Evolutionary conservation across 768 basidiomycete species (phyloP).

Genomic region (Hericium alpestre): DNA sequence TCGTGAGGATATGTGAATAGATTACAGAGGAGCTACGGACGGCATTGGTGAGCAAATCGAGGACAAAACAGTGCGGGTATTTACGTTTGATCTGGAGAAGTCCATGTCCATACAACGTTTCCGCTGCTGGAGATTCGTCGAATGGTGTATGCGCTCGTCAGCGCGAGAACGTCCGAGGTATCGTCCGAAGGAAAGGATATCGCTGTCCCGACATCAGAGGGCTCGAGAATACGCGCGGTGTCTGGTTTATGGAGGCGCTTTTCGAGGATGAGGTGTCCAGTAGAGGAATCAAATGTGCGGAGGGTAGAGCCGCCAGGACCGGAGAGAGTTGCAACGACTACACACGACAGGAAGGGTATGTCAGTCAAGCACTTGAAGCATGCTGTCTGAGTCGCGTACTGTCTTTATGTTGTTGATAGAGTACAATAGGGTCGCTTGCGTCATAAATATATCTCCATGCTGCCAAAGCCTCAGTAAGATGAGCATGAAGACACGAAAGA

Average conservation of each 20-base stretch:
- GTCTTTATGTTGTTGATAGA: slow-evolving; percentile 46
- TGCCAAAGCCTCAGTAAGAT: slow-evolving; percentile 17
- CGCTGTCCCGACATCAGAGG: slow-evolving; percentile 44
- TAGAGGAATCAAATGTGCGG: slow-evolving; percentile 52
- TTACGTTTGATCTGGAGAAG: slow-evolving; percentile 56
- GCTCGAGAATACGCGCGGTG: slow-evolving; percentile 37
- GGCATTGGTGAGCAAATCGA: slow-evolving; percentile 1
- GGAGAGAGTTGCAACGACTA: slow-evolving; percentile 66
- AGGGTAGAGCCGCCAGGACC: slow-evolving; percentile 62
- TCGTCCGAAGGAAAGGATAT: slow-evolving; percentile 30
- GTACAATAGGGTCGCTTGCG: slow-evolving; percentile 54
- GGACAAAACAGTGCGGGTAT: slow-evolving; percentile 11
- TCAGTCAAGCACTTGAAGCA: not conserved
- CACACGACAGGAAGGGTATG: not conserved
- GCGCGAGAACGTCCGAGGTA: slow-evolving; percentile 32
- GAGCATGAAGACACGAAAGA: not conserved
- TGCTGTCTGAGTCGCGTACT: slow-evolving; percentile 25
- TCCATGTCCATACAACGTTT: slow-evolving; percentile 59
- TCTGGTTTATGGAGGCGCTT: slow-evolving; percentile 41
- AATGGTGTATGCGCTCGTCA: slow-evolving; percentile 54
- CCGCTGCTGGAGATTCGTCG: slow-evolving; percentile 44
- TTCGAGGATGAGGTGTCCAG: slow-evolving; percentile 61
- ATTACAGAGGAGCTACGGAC: slow-evolving; percentile 47
- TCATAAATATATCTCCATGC: slow-evolving; percentile 79
- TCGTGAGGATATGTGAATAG: slow-evolving; percentile 50